Evolutionary conservation across 2,329 filamentous ascomycete genomes (phyloP).

Genomic region (Arthrobotrys iridis): DNA sequence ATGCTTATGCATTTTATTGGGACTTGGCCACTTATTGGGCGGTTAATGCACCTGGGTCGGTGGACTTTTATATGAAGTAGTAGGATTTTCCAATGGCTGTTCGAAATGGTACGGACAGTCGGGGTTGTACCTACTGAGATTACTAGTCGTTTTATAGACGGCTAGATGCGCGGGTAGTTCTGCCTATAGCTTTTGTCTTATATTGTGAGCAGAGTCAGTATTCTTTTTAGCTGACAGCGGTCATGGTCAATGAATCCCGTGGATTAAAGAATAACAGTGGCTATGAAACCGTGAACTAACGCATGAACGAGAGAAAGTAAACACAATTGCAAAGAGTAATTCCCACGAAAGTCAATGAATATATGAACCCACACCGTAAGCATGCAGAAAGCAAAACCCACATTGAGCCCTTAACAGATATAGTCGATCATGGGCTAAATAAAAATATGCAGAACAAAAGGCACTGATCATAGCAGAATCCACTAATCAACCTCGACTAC

Average conservation of each 20-base stretch:
- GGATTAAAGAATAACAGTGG: conserved; percentile 1
- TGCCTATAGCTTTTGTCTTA: no score
- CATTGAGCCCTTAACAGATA: not conserved
- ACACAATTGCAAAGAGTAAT: not conserved
- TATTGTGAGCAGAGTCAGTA: not conserved
- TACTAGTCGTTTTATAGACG: no score
- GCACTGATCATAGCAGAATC: not conserved
- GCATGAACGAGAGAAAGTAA: not conserved
- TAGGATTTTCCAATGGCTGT: no score
- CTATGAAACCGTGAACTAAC: conserved; percentile 7
- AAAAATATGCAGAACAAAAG: not conserved
- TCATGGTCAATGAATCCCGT: not conserved
- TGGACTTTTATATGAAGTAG: conserved; percentile 8
- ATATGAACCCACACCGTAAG: conserved; percentile 3
- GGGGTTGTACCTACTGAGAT: no score
- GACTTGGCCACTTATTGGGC: conserved; percentile 24
- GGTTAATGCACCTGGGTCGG: not conserved
- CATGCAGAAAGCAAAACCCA: not conserved
- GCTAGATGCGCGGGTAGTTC: no score
- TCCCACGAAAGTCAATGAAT: conserved; percentile 4
- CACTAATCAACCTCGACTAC: conserved; percentile 7
- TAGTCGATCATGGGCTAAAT: not conserved
- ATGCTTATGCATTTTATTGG: conserved; percentile 20
- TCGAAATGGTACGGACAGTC: no score
- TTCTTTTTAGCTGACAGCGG: not conserved